Evolutionary conservation across 345 rosid genomes (phyloP).

Genomic region (Syzygium aqueum): DNA sequence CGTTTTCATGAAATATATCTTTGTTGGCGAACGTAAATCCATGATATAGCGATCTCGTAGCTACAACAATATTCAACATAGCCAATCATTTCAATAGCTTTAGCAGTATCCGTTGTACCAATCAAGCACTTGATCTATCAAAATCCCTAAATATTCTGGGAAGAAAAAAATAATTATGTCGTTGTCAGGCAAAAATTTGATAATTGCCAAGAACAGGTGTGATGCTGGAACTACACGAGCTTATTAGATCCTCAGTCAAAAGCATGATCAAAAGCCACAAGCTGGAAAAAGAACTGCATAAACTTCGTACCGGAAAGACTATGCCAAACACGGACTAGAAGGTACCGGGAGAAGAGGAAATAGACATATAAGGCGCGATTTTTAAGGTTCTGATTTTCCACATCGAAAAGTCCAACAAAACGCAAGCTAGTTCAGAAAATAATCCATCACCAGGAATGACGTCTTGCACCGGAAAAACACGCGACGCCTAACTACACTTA

Average conservation of each 20-base stretch:
- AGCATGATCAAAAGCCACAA: neutral
- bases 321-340: too few relatives aligned
- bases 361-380: too few relatives aligned
- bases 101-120: neutral
- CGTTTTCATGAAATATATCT: neutral
- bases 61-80: neutral
- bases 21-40: neutral
- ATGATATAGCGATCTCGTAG: neutral
- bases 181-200: neutral
- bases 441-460: too few relatives aligned
- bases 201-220: neutral
- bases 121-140: neutral
- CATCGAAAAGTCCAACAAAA: too few relatives aligned
- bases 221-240: neutral
- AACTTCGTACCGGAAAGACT: neutral
- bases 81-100: neutral
- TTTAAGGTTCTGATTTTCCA: too few relatives aligned
- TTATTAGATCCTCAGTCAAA: neutral
- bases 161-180: neutral
- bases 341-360: too few relatives aligned
- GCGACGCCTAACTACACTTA: too few relatives aligned
- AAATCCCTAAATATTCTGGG: neutral
- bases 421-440: too few relatives aligned
- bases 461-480: too few relatives aligned
- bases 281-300: neutral